These are phyloP conservation scores for Pyrus bretschneideri DNA, from an alignment of 306 rosid species.

Conservation along the genomic window DNA sequence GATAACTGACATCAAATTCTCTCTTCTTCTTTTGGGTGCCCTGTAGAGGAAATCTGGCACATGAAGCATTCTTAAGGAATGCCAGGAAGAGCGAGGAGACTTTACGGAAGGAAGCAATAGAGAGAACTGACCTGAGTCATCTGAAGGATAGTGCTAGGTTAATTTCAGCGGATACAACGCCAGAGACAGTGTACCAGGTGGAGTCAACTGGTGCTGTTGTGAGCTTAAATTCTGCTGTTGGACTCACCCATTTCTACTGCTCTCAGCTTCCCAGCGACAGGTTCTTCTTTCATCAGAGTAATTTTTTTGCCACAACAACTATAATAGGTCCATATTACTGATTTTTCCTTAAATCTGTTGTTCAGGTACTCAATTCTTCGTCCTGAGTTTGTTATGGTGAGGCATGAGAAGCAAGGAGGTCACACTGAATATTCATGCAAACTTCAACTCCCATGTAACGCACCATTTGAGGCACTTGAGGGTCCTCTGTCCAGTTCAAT, in stretches of 20 bases:
- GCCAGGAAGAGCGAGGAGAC: constrained; percentile 98
- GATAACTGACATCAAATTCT: background rate
- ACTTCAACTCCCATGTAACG: constrained; percentile 98
- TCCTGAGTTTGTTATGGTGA: constrained; percentile 95
- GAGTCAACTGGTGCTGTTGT: constrained; percentile 97
- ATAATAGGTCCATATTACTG: background rate
- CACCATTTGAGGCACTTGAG: constrained; percentile 95
- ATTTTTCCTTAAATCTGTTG: constrained; percentile 6
- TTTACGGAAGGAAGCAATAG: constrained; percentile 88
- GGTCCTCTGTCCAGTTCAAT: constrained; percentile 92
- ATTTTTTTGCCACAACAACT: background rate
- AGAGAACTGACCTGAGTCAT: constrained; percentile 96
- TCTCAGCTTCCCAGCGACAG: constrained; percentile 99
- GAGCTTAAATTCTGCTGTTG: constrained; percentile 97
- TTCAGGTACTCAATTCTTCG: constrained; percentile 92
- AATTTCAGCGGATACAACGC: constrained; percentile 70
- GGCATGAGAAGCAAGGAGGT: constrained; percentile 80
- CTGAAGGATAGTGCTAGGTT: constrained; percentile 81
- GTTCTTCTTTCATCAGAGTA: constrained; percentile 30
- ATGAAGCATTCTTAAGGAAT: constrained; percentile 92
- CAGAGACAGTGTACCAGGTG: constrained; percentile 89
- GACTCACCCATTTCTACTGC: constrained; percentile 94
- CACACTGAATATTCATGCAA: constrained; percentile 91
- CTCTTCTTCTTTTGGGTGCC: background rate
- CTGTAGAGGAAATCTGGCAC: constrained; percentile 78